A percentile compares a stretch with the other conserved stretches of the same genome.
Evolutionary conservation across 2,329 filamentous ascomycete species (phyloP).

Genomic region (Tolypocladium ophioglossoides): DNA sequence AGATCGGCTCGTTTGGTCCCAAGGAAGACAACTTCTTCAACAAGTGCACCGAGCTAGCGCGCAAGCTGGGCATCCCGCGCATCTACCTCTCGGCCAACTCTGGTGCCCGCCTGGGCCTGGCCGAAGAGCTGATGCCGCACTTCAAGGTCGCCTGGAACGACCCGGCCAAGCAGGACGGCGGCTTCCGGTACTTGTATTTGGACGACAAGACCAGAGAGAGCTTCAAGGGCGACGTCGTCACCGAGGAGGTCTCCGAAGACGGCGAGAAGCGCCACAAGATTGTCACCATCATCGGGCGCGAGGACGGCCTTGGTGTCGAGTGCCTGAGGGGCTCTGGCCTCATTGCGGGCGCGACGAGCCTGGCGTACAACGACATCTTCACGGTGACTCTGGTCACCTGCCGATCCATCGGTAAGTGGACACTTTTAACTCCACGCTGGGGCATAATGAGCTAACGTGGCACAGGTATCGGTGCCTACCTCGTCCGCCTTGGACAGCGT

Average conservation of each 20-base stretch:
- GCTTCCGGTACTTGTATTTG: slow-evolving; percentile 96
- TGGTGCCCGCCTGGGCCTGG: slow-evolving; percentile 91
- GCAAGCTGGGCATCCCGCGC: slow-evolving; percentile 87
- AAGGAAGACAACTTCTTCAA: slow-evolving; percentile 97
- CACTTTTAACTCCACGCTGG: slow-evolving; percentile 4
- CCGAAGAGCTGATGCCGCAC: slow-evolving; percentile 91
- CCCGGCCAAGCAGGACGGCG: slow-evolving; percentile 63
- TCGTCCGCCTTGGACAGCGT: slow-evolving; percentile 95
- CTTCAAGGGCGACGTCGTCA: slow-evolving; percentile 67
- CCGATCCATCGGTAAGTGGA: slow-evolving; percentile 73
- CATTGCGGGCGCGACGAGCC: slow-evolving; percentile 93
- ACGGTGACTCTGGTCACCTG: slow-evolving; percentile 96
- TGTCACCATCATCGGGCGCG: slow-evolving; percentile 81
- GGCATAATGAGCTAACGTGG: neutral
- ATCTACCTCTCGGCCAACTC: slow-evolving; percentile 99
- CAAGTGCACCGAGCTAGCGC: slow-evolving; percentile 95
- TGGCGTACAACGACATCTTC: slow-evolving; percentile 98
- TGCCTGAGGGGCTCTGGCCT: slow-evolving; percentile 94
- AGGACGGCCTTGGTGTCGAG: slow-evolving; percentile 95
- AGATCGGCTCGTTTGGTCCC: slow-evolving; percentile 95
- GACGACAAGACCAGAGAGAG: slow-evolving; percentile 76
- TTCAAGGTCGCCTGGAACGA: slow-evolving; percentile 98
- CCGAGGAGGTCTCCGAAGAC: slow-evolving; percentile 74
- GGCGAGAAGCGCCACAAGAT: slow-evolving; percentile 92
- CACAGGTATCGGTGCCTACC: slow-evolving; percentile 86